Base-by-base conservation (phyloP, 768 basidiomycete genomes). In the Fibroporia radiculosa region DNA sequence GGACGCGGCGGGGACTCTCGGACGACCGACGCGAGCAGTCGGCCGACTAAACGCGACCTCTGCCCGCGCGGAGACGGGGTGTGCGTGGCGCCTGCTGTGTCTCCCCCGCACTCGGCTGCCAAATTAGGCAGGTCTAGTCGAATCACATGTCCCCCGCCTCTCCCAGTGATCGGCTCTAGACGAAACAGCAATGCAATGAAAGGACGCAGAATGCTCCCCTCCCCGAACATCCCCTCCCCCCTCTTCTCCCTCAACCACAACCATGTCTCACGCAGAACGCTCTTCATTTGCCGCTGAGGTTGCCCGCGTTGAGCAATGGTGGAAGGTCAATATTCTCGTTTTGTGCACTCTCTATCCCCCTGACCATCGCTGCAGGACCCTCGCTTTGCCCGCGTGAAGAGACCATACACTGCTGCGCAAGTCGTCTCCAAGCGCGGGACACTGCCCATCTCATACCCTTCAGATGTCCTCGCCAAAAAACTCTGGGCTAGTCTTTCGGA, bases 361-460 rank as follows among this genome's bases (percentile, higher is more conserved):
- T 44, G 22, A 26, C 47, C 41, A 16, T 33, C 26, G 31, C 16
- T 36, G n/a, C 58, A 97, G 93, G 81, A 67, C 57, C 80, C 89
- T 16, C 89, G 96, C 27, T 99, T 93, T 65, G 75, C 80, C 20
- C 75, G 82, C 58, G 82, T 86, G n/a, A 82, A 75, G 53, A 83
- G 96, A 19, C 93, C 93, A 3, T 99, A 97, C 69, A 84, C 86
- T 36, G 92, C 95, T 10, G 82, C 80, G 19, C 83, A 97, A 49
- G 93, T 98, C 55, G 93, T 97, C 49, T 74, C 87, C 16, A 97
- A 98, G 69, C 78, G 95, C 26, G 96, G 96, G 6, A 91, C 87
- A 3, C 66, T 99, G 43, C 72, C 75, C 8, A 83, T 93, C 52
- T 69, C 78, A 35, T 98, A 98, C 64, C 87, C 95, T 12, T 92